Evolutionary conservation across 106 monocot species (phyloP).

Genomic region (Dendrobium huoshanense): DNA sequence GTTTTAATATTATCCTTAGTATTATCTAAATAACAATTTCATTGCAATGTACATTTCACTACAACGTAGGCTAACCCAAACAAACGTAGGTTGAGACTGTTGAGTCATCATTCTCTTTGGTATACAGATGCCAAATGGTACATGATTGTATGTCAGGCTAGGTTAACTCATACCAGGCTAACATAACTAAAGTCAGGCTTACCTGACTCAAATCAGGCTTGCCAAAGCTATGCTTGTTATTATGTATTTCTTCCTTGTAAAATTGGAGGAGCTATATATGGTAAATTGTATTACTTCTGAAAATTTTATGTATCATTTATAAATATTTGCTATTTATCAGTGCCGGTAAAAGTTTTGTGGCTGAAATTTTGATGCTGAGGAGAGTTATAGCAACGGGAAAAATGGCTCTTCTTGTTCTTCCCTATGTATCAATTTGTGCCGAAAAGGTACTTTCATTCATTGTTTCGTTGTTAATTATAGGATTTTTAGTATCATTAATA

Average conservation of each 20-base stretch:
- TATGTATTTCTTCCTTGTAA: neutral
- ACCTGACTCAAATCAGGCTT: neutral
- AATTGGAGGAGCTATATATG: neutral
- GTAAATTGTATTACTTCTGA: neutral
- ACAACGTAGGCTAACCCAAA: no score
- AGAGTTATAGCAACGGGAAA: slow-evolving; percentile 70
- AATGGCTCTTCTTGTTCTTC: slow-evolving; percentile 94
- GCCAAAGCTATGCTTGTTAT: neutral
- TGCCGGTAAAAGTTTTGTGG: slow-evolving; percentile 98
- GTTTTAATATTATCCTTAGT: no score
- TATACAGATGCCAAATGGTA: no score
- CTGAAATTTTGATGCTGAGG: slow-evolving; percentile 96
- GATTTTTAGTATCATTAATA: neutral
- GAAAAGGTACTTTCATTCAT: slow-evolving; percentile 64
- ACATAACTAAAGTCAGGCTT: neutral
- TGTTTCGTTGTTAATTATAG: neutral
- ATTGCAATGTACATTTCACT: no score
- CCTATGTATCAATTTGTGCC: slow-evolving; percentile 95
- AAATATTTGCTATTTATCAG: slow-evolving; percentile 28
- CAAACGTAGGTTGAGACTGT: no score
- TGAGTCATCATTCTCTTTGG: no score
- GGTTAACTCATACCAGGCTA: no score
- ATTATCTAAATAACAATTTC: no score
- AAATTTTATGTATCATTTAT: neutral
- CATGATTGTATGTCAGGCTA: no score